Conservation (phyloP, 139 green algal genomes). For the Nannochloris sp. region DNA sequence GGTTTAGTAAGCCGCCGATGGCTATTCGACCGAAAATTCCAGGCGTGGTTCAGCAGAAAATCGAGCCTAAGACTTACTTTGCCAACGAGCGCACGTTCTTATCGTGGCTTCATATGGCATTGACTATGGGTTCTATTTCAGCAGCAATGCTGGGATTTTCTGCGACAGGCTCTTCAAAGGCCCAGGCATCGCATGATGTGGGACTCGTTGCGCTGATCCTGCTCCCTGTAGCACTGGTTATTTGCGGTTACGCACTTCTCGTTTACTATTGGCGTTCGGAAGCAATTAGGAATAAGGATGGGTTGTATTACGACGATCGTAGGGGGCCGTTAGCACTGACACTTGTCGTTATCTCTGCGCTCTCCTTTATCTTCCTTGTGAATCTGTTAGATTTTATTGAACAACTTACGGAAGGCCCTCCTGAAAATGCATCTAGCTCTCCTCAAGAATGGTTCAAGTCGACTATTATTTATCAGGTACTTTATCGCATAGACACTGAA, state of each 20-base stretch:
- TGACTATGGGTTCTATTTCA: conserved; percentile 77
- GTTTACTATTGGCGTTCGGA: conserved; percentile 66
- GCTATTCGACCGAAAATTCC: not conserved
- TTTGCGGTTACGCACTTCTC: conserved; percentile 72
- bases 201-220: conserved; percentile 78
- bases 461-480: not conserved
- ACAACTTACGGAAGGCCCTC: not conserved
- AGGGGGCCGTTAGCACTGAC: conserved; percentile 63
- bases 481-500: too few species aligned
- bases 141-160: conserved; percentile 70
- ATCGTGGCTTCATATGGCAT: conserved; percentile 90
- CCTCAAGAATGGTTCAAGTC: not conserved
- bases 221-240: conserved; percentile 74
- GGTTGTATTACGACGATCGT: conserved; percentile 63
- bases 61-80: conserved; percentile 74
- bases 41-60: not conserved
- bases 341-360: conserved; percentile 48
- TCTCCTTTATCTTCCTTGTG: conserved; percentile 50
- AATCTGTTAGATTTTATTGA: conserved; percentile 44
- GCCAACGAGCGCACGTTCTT: conserved; percentile 97
- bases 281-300: conserved; percentile 59
- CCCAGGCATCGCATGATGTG: not conserved
- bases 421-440: not conserved
- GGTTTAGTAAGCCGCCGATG: conserved; percentile 22
- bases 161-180: not conserved